Evolutionary conservation across 2,329 filamentous ascomycete species (phyloP).

Genomic region (Fusarium sp.): DNA sequence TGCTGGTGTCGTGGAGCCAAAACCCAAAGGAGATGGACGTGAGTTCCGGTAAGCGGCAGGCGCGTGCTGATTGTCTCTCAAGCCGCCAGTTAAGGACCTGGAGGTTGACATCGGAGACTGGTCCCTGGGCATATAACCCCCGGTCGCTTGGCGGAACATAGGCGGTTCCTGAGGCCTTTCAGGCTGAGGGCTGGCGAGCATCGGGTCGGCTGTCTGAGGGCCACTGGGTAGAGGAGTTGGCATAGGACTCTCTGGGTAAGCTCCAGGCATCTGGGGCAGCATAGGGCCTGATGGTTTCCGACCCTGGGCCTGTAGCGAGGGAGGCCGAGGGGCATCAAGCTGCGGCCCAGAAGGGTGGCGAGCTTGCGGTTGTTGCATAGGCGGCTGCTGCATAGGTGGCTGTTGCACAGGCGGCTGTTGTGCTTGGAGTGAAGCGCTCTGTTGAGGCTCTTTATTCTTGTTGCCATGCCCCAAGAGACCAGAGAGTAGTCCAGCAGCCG

Average conservation of each 20-base stretch:
- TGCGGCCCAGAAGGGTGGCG: slow-evolving; percentile 22
- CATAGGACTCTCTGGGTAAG: slow-evolving; percentile 20
- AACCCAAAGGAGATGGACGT: slow-evolving; percentile 34
- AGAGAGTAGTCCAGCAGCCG: slow-evolving; percentile 50
- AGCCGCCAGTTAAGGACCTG: slow-evolving; percentile 29
- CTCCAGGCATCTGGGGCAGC: slow-evolving; percentile 18
- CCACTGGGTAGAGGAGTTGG: slow-evolving; percentile 9
- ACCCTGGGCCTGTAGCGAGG: slow-evolving; percentile 15
- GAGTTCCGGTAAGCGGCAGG: slow-evolving; percentile 30
- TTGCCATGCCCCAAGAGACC: slow-evolving; percentile 49
- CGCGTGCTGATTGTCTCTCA: slow-evolving; percentile 21
- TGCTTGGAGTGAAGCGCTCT: slow-evolving; percentile 13
- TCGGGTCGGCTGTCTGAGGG: slow-evolving; percentile 10
- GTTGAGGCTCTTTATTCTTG: slow-evolving; percentile 37
- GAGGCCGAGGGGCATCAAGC: slow-evolving; percentile 9
- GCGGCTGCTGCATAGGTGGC: too few relatives aligned
- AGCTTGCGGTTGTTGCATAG: neutral
- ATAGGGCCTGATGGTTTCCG: slow-evolving; percentile 24
- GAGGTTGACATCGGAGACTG: slow-evolving; percentile 30
- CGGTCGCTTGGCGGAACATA: slow-evolving; percentile 38
- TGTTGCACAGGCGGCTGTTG: slow-evolving; percentile 23
- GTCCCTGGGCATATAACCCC: slow-evolving; percentile 31
- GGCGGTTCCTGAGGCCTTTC: slow-evolving; percentile 35
- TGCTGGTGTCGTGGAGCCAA: slow-evolving; percentile 37
- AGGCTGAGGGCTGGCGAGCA: slow-evolving; percentile 39